phyloP scores from a whole-genome alignment of 1,284 basidiomycete species.

The Tylopilus sp. region DNA sequence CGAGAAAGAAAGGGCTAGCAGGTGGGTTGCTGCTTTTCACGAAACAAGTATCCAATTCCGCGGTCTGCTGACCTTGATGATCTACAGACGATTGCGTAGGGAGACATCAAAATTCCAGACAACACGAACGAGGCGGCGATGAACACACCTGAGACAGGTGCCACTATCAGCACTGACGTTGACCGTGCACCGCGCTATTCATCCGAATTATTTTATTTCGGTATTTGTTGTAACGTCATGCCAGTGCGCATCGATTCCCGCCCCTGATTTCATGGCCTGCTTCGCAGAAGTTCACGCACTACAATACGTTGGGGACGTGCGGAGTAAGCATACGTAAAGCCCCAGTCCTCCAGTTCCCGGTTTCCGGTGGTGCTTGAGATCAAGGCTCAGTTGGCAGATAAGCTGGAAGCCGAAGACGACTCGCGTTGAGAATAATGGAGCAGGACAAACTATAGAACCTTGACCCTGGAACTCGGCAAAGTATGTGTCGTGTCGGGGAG shows the following conservation, averaged over 20 bases:
- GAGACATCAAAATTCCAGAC: slow-evolving; percentile 76
- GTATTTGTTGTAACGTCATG: slow-evolving; percentile 26
- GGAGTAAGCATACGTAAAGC: slow-evolving; percentile 15
- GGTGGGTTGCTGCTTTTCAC: slow-evolving; percentile 36
- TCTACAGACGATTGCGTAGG: slow-evolving; percentile 58
- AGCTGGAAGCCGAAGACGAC: slow-evolving; percentile 22
- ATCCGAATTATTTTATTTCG: slow-evolving; percentile 23
- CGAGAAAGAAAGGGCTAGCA: slow-evolving; percentile 77
- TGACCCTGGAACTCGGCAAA: slow-evolving; percentile 10
- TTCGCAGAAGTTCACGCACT: slow-evolving; percentile 7
- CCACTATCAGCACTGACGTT: slow-evolving; percentile 7
- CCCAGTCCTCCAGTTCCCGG: slow-evolving; percentile 11
- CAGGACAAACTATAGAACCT: slow-evolving; percentile 20
- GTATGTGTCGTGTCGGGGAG: slow-evolving; percentile 5
- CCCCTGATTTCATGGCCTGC: slow-evolving; percentile 12
- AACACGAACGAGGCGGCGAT: slow-evolving; percentile 44
- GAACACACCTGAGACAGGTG: slow-evolving; percentile 8
- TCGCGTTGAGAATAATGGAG: slow-evolving; percentile 4
- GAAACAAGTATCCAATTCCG: background rate
- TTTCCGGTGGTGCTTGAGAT: slow-evolving; percentile 11
- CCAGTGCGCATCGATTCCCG: slow-evolving; percentile 4
- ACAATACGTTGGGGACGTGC: background rate
- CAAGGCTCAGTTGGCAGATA: slow-evolving; percentile 22
- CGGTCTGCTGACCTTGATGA: slow-evolving; percentile 4
- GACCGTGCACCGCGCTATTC: slow-evolving; percentile 4